These are phyloP conservation scores for Hypomontagnella submonticulosa DNA, from an alignment of 495 filamentous ascomycete genomes.

Conservation along the genomic window DNA sequence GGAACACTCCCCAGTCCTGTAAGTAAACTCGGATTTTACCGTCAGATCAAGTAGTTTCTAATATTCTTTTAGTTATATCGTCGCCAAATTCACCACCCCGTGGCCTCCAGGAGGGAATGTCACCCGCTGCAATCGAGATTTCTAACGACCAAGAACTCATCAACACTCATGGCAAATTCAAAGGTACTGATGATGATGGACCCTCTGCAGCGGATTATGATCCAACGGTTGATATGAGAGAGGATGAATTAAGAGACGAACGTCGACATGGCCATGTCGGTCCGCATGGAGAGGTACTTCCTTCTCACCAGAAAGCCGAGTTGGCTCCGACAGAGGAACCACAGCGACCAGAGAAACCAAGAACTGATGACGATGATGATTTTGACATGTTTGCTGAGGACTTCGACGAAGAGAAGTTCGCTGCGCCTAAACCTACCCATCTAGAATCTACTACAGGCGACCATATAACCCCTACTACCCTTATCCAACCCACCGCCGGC, in stretches of 20 bases:
- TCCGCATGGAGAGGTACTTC: slow-evolving; percentile 56
- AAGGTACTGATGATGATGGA: slow-evolving; percentile 69
- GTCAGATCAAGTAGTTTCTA: slow-evolving; percentile 18
- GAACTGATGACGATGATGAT: slow-evolving; percentile 68
- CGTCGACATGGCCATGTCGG: slow-evolving; percentile 65
- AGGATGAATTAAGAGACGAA: slow-evolving; percentile 80
- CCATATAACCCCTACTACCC: slow-evolving; percentile 47
- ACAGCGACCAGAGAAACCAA: slow-evolving; percentile 52
- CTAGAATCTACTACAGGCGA: slow-evolving; percentile 54
- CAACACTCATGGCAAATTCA: slow-evolving; percentile 64
- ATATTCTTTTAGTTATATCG: slow-evolving; percentile 42
- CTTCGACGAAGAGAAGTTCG: slow-evolving; percentile 90
- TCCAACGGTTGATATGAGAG: slow-evolving; percentile 90
- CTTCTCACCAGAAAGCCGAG: slow-evolving; percentile 49
- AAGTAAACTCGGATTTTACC: slow-evolving; percentile 21
- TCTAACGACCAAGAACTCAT: slow-evolving; percentile 72
- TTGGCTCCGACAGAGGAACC: slow-evolving; percentile 51
- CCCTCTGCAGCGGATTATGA: slow-evolving; percentile 97
- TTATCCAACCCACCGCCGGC: slow-evolving; percentile 66
- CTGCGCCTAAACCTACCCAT: slow-evolving; percentile 60
- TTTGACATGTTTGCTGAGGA: slow-evolving; percentile 98
- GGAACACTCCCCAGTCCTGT: slow-evolving; percentile 57
- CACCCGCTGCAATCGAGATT: slow-evolving; percentile 55
- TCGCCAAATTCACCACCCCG: slow-evolving; percentile 52
- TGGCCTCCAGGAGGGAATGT: slow-evolving; percentile 53